Base-by-base conservation (phyloP, 164 flowering plant species). In the Piper betle region DNA sequence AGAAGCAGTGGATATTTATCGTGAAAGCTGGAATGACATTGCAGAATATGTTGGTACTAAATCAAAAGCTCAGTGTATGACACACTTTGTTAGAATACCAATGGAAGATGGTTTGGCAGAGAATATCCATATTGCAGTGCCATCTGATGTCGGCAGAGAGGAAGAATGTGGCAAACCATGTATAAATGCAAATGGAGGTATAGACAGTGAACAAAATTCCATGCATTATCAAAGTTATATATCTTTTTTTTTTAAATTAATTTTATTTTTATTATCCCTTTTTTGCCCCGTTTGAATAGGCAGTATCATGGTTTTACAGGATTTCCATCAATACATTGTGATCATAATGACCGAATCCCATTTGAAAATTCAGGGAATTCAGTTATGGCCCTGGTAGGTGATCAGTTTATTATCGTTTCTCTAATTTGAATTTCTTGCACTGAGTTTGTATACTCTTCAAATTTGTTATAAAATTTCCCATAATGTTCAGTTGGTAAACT, bases 21-120 rank as follows among this genome's bases (percentile, higher is more conserved):
- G 33, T 9, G 56, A 53, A n/a, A 53, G 33, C 33, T 53, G 56
- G 56, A 53, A 53, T 20, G 56, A 53, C 17, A 17, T 83, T 73
- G 96, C 96, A 18, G 97, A 88, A 54, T 90, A 88, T 75, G 99
- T 94, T 37, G 96, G 93, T n/a, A 76, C 91, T 55, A 94, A 94
- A 78, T 86, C 99, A 55, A 94, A 94, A 76, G 87, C 97, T 39
- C 97, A 94, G 58, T 94, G 99, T 77, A 84, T 88, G 58, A 84
- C 82, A 61, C 99, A 94, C 73, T 94, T 94, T 74, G 67, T 94
- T 20, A 92, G 97, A 50, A 64, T 94, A 58, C 95, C 99, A 1
- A 74, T 84, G 72, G 96, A 94, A 72, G 88, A 85, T 64, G 77
- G 86, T 46, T 62, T 82, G 20, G 54, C 88, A 68, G 96, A 88